Evolutionary conservation across 306 rosid genomes (phyloP), one percentile per base, ranked within the genome.

Genomic region (Prunus salicina): DNA sequence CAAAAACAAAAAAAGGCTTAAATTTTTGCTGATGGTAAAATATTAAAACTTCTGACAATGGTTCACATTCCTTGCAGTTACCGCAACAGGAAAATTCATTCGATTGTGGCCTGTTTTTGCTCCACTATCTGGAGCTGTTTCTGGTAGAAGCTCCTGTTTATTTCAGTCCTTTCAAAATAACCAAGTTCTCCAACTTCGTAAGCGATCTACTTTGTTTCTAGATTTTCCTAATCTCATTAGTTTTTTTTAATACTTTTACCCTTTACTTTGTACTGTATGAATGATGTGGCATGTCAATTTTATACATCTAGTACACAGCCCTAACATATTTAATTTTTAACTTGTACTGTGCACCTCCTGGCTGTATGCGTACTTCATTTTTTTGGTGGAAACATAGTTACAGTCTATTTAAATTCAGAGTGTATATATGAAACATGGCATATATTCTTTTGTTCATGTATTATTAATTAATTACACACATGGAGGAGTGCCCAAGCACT

Each of bases 81-180:
- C 98, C 98, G 1, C 98, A 91, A 74, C 98, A 94, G 82, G 96
- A 91, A 83, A 94, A 94, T 83, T 91, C 94, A 45, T 94, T 65
- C 75, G 97, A 94, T 80, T 94, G 98, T 25, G 98, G 98, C 72
- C 87, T 94, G 73, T 94, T 94, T 84, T 80, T 94, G 80, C 98
- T 94, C 67, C 98, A 94, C 88, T 94, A 91, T 86, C 85, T 94
- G 55, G 98, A 94, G 87, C 93, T 89, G 68, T 94, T 94, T 86
- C 82, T 94, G 30, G 85, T 84, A 34, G 91, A 91, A 81, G 93
- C 92, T 72, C 98, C 98, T 80, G 81, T 60, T 80, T 81, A 77
- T 81, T 94, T 94, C 86, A 94, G 84, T 77, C 98, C 98, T 28
- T 85, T 87, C 85, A 77, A 81, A 64, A 72, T 94, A 81, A 81